Evolutionary conservation across 169 alveolate genomes (phyloP), one percentile per base, ranked within the genome.

Genomic region (Eimeria falciformis): DNA sequence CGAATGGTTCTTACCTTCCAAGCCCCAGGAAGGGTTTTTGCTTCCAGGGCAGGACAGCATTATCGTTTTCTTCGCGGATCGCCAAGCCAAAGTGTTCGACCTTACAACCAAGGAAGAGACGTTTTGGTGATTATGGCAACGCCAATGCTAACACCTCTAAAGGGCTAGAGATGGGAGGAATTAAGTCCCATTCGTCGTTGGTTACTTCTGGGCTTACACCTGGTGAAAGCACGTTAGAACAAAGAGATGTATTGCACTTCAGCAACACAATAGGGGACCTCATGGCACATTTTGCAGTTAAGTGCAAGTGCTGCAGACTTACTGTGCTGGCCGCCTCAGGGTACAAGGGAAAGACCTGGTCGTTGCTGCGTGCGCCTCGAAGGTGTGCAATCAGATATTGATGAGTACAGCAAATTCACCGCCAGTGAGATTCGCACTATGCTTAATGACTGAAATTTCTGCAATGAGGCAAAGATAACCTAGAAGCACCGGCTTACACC

Each of bases 321-420:
- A 25, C 68, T 50, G n/a, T 25, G 23, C 18, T 55, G 53, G 25
- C 50, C 47, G 27, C 46, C 56, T 37, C 77, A 81, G 89, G 89
- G 75, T 43, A 40, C 46, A 27, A 53, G 77, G 75, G 23, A 81
- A 81, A 45, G 89, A 81, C 25, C 89, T 81, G n/a, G 89, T 81
- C 89, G 53, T 81, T 55, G 89, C 89, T 29, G 89, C 89, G 23
- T 81, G 89, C 56, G 75, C 89, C n/a, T 81, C 89, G 37, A 81
- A 81, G 25, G 37, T 81, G 40, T 81, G 75, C 50, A 81, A 81
- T 23, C 89, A 81, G 55, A 81, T 81, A 55, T 33, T 81, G 66
- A 23, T 81, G 23, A 81, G 89, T 73, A 55, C 89, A 55, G 75
- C 89, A 29, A 81, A 50, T 81, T 33, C 89, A 3, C 89, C 89